These are phyloP conservation scores for Royoungia palumana DNA, from an alignment of 768 basidiomycete species.

Conservation along the genomic window DNA sequence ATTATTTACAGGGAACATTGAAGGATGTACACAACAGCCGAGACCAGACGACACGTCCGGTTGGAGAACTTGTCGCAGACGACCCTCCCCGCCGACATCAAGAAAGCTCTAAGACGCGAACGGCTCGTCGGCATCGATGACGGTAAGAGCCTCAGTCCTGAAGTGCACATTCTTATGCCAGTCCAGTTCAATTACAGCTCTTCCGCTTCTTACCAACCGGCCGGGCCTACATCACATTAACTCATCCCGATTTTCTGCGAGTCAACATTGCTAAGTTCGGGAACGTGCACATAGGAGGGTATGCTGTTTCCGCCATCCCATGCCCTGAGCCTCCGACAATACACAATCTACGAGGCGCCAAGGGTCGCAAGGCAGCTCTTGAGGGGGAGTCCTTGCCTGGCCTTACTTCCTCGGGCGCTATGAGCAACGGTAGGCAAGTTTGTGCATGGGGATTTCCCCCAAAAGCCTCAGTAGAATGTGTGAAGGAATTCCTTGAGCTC, in stretches of 20 bases:
- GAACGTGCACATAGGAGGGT: slow-evolving; percentile 45
- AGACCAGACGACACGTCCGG: slow-evolving; percentile 40
- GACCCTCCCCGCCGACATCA: slow-evolving; percentile 54
- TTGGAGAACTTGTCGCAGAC: slow-evolving; percentile 50
- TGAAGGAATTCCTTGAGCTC: slow-evolving; percentile 41
- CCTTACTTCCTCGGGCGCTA: slow-evolving; percentile 49
- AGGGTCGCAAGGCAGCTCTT: slow-evolving; percentile 39
- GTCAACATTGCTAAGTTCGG: slow-evolving; percentile 42
- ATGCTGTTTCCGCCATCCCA: slow-evolving; percentile 37
- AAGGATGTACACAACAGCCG: slow-evolving; percentile 13
- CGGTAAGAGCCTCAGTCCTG: slow-evolving; percentile 15
- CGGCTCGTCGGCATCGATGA: slow-evolving; percentile 46
- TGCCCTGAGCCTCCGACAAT: slow-evolving; percentile 23
- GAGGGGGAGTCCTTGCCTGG: slow-evolving; percentile 35
- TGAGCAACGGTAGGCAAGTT: slow-evolving; percentile 52
- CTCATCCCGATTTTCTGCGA: slow-evolving; percentile 42
- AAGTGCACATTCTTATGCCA: slow-evolving; percentile 7
- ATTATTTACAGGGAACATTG: neutral
- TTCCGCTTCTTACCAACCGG: slow-evolving; percentile 57
- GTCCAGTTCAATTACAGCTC: slow-evolving; percentile 58
- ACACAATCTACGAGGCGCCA: slow-evolving; percentile 34
- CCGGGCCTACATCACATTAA: slow-evolving; percentile 54
- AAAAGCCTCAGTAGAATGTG: slow-evolving; percentile 31
- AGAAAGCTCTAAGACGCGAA: slow-evolving; percentile 39
- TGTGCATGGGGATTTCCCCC: slow-evolving; percentile 62